Evolutionary conservation across 1,284 basidiomycete genomes (phyloP).

Genomic region (Ceratobasidium sp.): DNA sequence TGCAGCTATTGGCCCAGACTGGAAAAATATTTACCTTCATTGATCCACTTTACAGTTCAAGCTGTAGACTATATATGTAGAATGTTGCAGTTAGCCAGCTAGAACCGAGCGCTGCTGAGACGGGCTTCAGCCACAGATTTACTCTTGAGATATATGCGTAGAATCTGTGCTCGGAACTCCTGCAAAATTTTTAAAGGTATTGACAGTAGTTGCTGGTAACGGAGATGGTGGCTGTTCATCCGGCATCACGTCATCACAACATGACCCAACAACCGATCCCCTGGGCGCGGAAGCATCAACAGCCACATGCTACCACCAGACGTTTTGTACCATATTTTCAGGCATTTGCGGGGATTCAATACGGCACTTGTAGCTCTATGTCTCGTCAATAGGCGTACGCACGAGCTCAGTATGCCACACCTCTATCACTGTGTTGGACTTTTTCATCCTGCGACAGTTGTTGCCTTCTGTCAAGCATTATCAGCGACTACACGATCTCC

Average conservation of each 20-base stretch:
- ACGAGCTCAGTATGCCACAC: not conserved
- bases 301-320: not conserved
- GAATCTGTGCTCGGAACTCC: no score
- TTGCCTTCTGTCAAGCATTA: not conserved
- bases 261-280: not conserved
- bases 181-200: no score
- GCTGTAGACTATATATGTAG: no score
- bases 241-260: not conserved
- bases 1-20: no score
- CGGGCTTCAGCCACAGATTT: no score
- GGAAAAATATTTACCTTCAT: no score
- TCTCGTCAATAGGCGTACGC: not conserved
- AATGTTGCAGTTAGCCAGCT: no score
- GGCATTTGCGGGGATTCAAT: not conserved
- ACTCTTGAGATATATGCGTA: no score
- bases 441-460: not conserved
- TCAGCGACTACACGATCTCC: not conserved
- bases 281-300: not conserved
- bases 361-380: not conserved
- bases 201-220: no score
- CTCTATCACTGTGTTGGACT: not conserved
- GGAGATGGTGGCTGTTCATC: slow-evolving; percentile 4
- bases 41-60: no score
- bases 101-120: no score
- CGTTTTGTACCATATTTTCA: not conserved